phyloP scores from a whole-genome alignment of 495 filamentous ascomycete species.

The Neurospora hispaniola region DNA sequence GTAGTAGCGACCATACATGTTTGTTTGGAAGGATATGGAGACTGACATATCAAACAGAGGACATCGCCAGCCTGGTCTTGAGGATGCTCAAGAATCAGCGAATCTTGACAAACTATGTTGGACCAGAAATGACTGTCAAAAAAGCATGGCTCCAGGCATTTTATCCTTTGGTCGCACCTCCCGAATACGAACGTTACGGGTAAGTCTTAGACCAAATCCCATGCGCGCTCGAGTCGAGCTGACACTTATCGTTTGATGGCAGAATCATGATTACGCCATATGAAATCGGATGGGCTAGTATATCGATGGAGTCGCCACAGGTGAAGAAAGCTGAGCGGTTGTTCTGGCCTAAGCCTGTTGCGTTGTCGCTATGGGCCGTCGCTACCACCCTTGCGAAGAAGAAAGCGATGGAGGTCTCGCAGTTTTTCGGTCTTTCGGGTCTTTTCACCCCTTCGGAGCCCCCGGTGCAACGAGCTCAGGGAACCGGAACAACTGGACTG shows the following conservation, averaged over 20 bases:
- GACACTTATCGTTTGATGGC: background rate
- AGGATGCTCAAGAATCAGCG: constrained; percentile 5
- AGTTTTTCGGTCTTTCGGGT: constrained; percentile 20
- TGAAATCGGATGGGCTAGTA: constrained; percentile 16
- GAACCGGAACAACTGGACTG: background rate
- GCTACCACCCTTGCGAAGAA: constrained; percentile 19
- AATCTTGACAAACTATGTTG: constrained; percentile 7
- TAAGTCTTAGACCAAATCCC: constrained; percentile 11
- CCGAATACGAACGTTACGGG: constrained; percentile 30
- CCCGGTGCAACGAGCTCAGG: background rate
- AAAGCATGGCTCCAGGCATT: constrained; percentile 30
- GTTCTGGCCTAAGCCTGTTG: constrained; percentile 25
- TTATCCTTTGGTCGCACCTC: constrained; percentile 30
- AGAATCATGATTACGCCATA: constrained; percentile 26
- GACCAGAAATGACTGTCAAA: constrained; percentile 14
- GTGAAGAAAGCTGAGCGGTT: constrained; percentile 21
- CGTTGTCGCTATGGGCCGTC: constrained; percentile 27
- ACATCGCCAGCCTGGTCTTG: constrained; percentile 18
- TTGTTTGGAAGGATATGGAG: background rate
- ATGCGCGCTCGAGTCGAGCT: background rate
- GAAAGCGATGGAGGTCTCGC: constrained; percentile 16
- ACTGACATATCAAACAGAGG: constrained; percentile 13
- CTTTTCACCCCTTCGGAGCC: background rate
- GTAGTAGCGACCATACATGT: background rate
- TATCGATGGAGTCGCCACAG: constrained; percentile 18